Percentiles rank a stretch among this genome's conserved stretches.
These are phyloP conservation scores for Solanum sejunctum DNA, from an alignment of 257 asterid genomes.

Conservation along the genomic window DNA sequence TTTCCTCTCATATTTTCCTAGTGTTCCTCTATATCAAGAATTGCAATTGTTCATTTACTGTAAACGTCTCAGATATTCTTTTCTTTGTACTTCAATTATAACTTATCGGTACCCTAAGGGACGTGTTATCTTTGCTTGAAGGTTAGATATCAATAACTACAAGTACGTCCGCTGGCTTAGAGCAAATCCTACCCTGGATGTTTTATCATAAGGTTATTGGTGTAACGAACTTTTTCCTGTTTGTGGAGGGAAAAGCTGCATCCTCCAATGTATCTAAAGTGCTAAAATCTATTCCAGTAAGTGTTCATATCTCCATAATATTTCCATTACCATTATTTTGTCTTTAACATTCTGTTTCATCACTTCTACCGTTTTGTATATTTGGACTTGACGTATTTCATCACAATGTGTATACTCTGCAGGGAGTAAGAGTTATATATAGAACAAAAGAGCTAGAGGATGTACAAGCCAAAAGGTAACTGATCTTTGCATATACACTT, in stretches of 20 bases:
- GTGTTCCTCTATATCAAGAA: background rate
- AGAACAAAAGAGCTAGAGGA: constrained; percentile 22
- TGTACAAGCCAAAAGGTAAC: constrained; percentile 17
- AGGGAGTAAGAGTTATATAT: constrained; percentile 15
- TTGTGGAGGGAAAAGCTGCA: constrained; percentile 85
- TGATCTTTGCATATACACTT: background rate
- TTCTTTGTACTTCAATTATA: background rate
- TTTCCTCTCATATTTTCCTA: background rate
- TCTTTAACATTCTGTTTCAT: background rate
- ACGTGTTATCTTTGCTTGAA: background rate
- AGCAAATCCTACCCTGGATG: constrained; percentile 82
- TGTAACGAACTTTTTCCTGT: constrained; percentile 54
- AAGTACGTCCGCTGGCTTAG: constrained; percentile 74
- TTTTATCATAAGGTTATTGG: constrained; percentile 82
- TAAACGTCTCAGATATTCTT: background rate
- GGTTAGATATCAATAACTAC: constrained; percentile 61
- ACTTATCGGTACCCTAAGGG: background rate
- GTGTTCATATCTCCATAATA: constrained; percentile 1
- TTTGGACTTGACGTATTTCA: background rate
- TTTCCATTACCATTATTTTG: background rate
- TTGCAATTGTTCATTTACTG: background rate
- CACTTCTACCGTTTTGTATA: background rate
- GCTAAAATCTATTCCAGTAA: constrained; percentile 73
- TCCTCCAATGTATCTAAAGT: constrained; percentile 59
- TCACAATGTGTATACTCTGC: background rate